These are phyloP conservation scores for Penicillium sp. DNA, from an alignment of 2,329 filamentous ascomycete genomes.

Conservation along the genomic window DNA sequence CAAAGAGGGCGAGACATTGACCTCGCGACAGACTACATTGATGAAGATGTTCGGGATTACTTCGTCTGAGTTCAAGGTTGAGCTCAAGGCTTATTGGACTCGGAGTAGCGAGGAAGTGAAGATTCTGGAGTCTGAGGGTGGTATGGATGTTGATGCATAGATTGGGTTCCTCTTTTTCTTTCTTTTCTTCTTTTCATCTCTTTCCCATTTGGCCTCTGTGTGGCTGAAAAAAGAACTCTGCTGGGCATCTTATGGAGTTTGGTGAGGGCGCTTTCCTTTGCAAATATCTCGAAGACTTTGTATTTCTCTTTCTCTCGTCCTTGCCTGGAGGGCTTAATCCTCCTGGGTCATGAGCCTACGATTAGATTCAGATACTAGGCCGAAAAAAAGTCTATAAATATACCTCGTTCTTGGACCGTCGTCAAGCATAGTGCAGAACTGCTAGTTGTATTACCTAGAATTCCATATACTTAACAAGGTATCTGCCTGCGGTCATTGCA, in stretches of 20 bases:
- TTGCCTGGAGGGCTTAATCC: slow-evolving; percentile 17
- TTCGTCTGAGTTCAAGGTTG: slow-evolving; percentile 83
- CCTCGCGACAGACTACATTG: slow-evolving; percentile 87
- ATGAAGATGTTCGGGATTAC: slow-evolving; percentile 91
- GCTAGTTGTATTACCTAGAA: slow-evolving; percentile 6
- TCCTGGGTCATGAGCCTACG: slow-evolving; percentile 34
- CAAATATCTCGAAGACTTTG: slow-evolving; percentile 23
- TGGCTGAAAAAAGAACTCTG: slow-evolving; percentile 27
- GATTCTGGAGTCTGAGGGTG: slow-evolving; percentile 36
- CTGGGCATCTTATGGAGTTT: slow-evolving; percentile 40
- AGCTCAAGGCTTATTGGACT: slow-evolving; percentile 64
- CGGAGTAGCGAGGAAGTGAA: slow-evolving; percentile 41
- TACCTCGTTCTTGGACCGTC: background rate
- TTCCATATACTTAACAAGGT: slow-evolving; percentile 15
- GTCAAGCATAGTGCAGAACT: slow-evolving; percentile 5
- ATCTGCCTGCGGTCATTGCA: slow-evolving; percentile 27
- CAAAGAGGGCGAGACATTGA: slow-evolving; percentile 76
- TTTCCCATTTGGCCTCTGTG: slow-evolving; percentile 17
- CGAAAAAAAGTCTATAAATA: slow-evolving; percentile 23
- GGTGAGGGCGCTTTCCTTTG: slow-evolving; percentile 32
- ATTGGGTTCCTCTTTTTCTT: slow-evolving; percentile 15
- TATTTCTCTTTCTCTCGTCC: slow-evolving; percentile 20
- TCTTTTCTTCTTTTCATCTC: slow-evolving; percentile 19
- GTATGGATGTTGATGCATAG: slow-evolving; percentile 44
- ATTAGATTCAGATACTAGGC: slow-evolving; percentile 32